These are phyloP conservation scores for Dendrostoma leiphaemia DNA, from an alignment of 2,329 filamentous ascomycete species.

Conservation along the genomic window DNA sequence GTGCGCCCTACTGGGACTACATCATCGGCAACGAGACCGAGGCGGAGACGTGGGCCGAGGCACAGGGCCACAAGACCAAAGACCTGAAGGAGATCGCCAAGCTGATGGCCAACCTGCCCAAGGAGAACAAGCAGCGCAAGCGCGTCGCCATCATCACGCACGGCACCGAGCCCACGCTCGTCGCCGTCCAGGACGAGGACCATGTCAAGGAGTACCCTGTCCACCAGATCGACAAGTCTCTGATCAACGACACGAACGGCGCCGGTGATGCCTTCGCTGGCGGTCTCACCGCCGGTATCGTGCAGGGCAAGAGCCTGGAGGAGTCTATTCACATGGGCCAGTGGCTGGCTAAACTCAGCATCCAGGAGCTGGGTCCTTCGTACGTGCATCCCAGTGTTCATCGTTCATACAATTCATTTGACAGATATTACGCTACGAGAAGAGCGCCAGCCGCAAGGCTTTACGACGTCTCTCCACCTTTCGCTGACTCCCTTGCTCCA, in stretches of 20 bases:
- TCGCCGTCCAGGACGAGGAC: slow-evolving; percentile 71
- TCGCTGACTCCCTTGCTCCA: neutral
- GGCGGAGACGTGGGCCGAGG: slow-evolving; percentile 81
- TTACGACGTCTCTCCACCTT: neutral
- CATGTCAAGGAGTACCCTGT: slow-evolving; percentile 77
- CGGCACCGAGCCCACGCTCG: slow-evolving; percentile 85
- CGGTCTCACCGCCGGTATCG: slow-evolving; percentile 85
- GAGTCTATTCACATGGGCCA: slow-evolving; percentile 87
- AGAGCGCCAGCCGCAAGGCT: slow-evolving; percentile 20
- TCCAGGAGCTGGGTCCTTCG: slow-evolving; percentile 94
- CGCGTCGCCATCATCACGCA: slow-evolving; percentile 91
- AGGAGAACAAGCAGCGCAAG: slow-evolving; percentile 83
- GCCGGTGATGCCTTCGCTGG: slow-evolving; percentile 96
- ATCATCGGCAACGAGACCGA: slow-evolving; percentile 97
- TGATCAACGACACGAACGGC: slow-evolving; percentile 96
- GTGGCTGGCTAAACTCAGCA: slow-evolving; percentile 92
- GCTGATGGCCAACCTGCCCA: slow-evolving; percentile 82
- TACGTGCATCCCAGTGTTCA: slow-evolving; percentile 55
- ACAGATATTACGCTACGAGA: neutral
- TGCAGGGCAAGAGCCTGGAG: slow-evolving; percentile 78
- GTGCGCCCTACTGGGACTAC: slow-evolving; percentile 90
- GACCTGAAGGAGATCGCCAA: slow-evolving; percentile 84
- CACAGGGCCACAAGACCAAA: slow-evolving; percentile 70
- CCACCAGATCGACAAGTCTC: slow-evolving; percentile 69
- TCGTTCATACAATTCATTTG: neutral